Conservation (phyloP, 2,329 filamentous ascomycete genomes). For the Aspergillus sp. region DNA sequence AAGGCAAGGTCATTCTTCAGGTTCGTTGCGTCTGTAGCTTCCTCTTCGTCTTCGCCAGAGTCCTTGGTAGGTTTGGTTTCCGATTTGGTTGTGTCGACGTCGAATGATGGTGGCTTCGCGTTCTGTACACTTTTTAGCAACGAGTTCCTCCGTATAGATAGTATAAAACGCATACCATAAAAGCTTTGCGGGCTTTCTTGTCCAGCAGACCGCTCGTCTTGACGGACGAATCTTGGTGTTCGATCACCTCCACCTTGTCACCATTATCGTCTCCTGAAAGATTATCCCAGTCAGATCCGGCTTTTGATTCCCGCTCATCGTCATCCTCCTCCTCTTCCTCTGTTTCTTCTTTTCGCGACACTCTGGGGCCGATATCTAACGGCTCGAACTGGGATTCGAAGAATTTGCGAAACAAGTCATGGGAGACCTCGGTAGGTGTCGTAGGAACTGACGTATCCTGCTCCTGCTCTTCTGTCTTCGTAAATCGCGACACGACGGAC, state of each 20-base stretch:
- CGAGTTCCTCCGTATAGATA: neutral
- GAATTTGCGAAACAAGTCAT: constrained; percentile 71
- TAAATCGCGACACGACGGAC: constrained; percentile 22
- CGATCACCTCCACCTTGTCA: constrained; percentile 53
- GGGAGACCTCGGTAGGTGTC: constrained; percentile 42
- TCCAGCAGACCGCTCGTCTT: constrained; percentile 45
- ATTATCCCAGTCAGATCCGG: constrained; percentile 56
- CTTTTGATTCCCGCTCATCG: constrained; percentile 20
- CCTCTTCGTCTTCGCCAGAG: constrained; percentile 43
- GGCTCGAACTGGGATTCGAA: constrained; percentile 88
- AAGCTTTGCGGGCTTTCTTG: constrained; percentile 67
- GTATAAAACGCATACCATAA: constrained; percentile 54
- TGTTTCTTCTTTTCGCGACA: constrained; percentile 4
- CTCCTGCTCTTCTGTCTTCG: constrained; percentile 16
- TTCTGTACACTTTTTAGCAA: constrained; percentile 16
- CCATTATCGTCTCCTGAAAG: constrained; percentile 49
- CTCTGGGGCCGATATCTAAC: constrained; percentile 38
- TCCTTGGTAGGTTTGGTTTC: constrained; percentile 15
- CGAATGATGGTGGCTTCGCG: constrained; percentile 43
- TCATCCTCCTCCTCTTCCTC: constrained; percentile 17
- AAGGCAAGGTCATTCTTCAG: constrained; percentile 89
- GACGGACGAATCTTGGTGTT: constrained; percentile 48
- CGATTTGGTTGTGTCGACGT: constrained; percentile 13
- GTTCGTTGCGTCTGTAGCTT: constrained; percentile 54
- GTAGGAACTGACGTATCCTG: constrained; percentile 7